These are phyloP conservation scores for Prunus salicina DNA, from an alignment of 306 rosid species.

Conservation along the genomic window DNA sequence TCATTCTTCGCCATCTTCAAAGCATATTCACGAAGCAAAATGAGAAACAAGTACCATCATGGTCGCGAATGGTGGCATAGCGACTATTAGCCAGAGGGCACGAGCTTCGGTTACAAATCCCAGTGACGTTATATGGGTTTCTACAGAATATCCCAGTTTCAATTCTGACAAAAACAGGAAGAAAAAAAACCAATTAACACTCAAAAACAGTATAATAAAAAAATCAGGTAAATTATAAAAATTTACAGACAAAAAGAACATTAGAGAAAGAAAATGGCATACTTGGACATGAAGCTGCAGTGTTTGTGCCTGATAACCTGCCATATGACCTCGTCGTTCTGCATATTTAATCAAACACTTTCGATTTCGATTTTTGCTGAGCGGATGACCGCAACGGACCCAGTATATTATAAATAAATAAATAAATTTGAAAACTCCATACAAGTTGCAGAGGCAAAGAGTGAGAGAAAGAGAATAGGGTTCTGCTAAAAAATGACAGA, in stretches of 20 bases:
- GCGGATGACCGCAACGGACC: too few relatives aligned
- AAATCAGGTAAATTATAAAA: background rate
- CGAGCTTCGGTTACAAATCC: constrained; percentile 60
- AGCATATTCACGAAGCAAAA: too few relatives aligned
- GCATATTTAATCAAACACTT: too few relatives aligned
- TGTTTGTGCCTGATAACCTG: constrained; percentile 11
- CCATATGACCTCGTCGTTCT: too few relatives aligned
- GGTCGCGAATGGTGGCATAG: constrained; percentile 85
- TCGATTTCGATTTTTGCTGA: too few relatives aligned
- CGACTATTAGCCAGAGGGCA: constrained; percentile 95
- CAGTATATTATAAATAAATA: too few relatives aligned
- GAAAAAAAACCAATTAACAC: background rate
- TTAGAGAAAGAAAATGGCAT: background rate
- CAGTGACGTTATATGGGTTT: constrained; percentile 58
- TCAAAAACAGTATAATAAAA: background rate
- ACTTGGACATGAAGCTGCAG: constrained; percentile 18
- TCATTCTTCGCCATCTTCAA: too few relatives aligned
- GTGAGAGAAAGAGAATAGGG: too few relatives aligned
- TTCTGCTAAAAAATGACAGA: too few relatives aligned
- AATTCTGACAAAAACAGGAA: constrained; percentile 39
- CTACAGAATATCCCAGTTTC: constrained; percentile 70
- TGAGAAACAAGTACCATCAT: constrained; percentile 48
- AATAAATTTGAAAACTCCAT: too few relatives aligned
- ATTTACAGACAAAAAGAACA: background rate
- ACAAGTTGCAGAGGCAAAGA: too few relatives aligned